These are phyloP conservation scores for Didymella pomorum DNA, from an alignment of 2,329 filamentous ascomycete genomes.

Conservation along the genomic window DNA sequence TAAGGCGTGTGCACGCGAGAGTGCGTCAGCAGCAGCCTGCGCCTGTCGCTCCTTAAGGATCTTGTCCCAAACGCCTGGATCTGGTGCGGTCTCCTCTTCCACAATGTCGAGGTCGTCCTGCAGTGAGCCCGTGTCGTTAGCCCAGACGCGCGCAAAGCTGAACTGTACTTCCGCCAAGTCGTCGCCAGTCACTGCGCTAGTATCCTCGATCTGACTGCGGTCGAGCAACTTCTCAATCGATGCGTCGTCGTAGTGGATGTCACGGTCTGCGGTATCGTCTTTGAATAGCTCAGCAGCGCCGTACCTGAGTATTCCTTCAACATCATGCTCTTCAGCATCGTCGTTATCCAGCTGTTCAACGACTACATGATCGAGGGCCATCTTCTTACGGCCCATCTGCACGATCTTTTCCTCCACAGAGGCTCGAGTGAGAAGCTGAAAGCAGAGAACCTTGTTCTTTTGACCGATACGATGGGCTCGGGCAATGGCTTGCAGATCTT, in stretches of 20 bases:
- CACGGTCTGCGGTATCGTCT: constrained; percentile 71
- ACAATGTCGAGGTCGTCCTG: constrained; percentile 68
- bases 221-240: constrained; percentile 93
- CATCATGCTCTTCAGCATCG: constrained; percentile 78
- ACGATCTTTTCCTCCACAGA: constrained; percentile 96
- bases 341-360: constrained; percentile 90
- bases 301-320: constrained; percentile 87
- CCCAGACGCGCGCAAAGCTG: constrained; percentile 90
- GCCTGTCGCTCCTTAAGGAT: constrained; percentile 85
- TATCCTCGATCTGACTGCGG: constrained; percentile 80
- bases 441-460: constrained; percentile 93
- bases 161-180: constrained; percentile 80
- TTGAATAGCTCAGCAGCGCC: constrained; percentile 88
- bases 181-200: constrained; percentile 62
- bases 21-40: constrained; percentile 74
- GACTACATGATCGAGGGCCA: constrained; percentile 92
- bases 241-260: constrained; percentile 81
- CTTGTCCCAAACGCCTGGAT: constrained; percentile 83
- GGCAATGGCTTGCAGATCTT: constrained; percentile 94
- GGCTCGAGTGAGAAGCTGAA: constrained; percentile 89
- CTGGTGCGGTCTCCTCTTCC: constrained; percentile 64
- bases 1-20: constrained; percentile 74
- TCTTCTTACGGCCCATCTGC: constrained; percentile 93
- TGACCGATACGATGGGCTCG: constrained; percentile 96
- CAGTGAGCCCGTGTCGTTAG: constrained; percentile 76